Evolutionary conservation across 805 yeast genomes (phyloP).

Genomic region (Schwanniomyces occidentalis): DNA sequence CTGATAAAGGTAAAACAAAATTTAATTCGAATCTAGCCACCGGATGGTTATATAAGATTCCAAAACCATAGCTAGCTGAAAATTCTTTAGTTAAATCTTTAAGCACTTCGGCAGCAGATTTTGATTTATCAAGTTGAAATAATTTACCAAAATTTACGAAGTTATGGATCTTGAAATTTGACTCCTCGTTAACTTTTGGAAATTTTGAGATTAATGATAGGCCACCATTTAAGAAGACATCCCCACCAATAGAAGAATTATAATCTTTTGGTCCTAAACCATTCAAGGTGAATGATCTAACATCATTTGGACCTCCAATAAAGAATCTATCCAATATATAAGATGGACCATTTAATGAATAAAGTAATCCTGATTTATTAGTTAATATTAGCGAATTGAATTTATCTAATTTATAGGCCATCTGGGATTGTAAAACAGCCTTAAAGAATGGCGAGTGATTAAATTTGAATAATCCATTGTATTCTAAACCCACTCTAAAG

Average conservation of each 20-base stretch:
- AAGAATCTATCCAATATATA: constrained; percentile 53
- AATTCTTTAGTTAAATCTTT: constrained; percentile 14
- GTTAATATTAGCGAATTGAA: constrained; percentile 25
- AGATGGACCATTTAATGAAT: constrained; percentile 22
- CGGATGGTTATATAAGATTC: constrained; percentile 55
- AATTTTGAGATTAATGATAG: constrained; percentile 43
- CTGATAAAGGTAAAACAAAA: constrained; percentile 50
- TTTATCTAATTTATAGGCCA: constrained; percentile 23
- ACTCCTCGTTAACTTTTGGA: constrained; percentile 42
- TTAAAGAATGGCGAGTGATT: constrained; percentile 41
- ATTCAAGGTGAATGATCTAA: constrained; percentile 51
- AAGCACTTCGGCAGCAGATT: constrained; percentile 4
- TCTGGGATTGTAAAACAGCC: constrained; percentile 39
- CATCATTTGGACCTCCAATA: constrained; percentile 62
- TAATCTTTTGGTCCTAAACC: constrained; percentile 57
- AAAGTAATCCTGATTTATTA: constrained; percentile 34
- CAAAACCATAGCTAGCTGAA: constrained; percentile 47
- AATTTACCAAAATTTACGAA: constrained; percentile 51
- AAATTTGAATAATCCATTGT: constrained; percentile 28
- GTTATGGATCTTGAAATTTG: constrained; percentile 49
- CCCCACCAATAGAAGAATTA: constrained; percentile 54
- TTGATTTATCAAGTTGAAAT: constrained; percentile 21
- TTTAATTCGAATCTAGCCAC: constrained; percentile 60
- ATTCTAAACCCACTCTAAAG: constrained; percentile 37
- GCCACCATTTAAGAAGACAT: constrained; percentile 48